A percentile compares a stretch with the other conserved stretches of the same genome.
These are phyloP conservation scores for Neurospora sp. DNA, from an alignment of 495 filamentous ascomycete genomes.

Conservation along the genomic window DNA sequence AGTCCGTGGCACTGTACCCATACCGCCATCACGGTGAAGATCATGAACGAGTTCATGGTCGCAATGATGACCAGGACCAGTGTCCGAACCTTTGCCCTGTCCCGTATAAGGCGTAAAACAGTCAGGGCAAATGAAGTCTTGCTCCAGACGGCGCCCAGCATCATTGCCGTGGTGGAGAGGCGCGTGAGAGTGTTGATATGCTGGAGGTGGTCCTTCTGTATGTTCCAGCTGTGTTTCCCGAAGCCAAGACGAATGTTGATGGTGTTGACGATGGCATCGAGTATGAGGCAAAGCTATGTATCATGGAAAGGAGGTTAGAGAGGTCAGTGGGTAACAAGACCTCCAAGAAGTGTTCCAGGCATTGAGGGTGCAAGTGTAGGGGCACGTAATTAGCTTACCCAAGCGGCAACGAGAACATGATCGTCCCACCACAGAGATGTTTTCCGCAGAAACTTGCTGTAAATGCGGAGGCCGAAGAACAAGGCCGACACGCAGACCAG, in stretches of 20 bases:
- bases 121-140: conserved; percentile 30
- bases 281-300: conserved; percentile 11
- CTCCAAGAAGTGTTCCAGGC: neutral
- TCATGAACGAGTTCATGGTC: conserved; percentile 20
- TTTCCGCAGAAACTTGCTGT: conserved; percentile 18
- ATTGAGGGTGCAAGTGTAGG: neutral
- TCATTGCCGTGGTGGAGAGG: conserved; percentile 8
- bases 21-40: conserved; percentile 8
- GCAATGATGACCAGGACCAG: conserved; percentile 18
- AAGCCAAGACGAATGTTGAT: conserved; percentile 15
- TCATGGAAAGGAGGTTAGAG: neutral
- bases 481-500: conserved; percentile 11
- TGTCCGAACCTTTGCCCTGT: conserved; percentile 2
- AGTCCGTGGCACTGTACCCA: conserved; percentile 16
- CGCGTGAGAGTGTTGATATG: conserved; percentile 5
- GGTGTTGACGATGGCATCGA: conserved; percentile 7
- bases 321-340: neutral
- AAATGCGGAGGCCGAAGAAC: conserved; percentile 21
- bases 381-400: conserved; percentile 9
- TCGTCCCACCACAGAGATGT: conserved; percentile 25
- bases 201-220: neutral
- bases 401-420: conserved; percentile 13
- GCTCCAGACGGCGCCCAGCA: conserved; percentile 24
- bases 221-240: conserved; percentile 8
- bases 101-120: conserved; percentile 18